A percentile compares a stretch with the other conserved stretches of the same genome.
Evolutionary conservation across 2,329 filamentous ascomycete genomes (phyloP).

Genomic region (Alternaria incomplexa): DNA sequence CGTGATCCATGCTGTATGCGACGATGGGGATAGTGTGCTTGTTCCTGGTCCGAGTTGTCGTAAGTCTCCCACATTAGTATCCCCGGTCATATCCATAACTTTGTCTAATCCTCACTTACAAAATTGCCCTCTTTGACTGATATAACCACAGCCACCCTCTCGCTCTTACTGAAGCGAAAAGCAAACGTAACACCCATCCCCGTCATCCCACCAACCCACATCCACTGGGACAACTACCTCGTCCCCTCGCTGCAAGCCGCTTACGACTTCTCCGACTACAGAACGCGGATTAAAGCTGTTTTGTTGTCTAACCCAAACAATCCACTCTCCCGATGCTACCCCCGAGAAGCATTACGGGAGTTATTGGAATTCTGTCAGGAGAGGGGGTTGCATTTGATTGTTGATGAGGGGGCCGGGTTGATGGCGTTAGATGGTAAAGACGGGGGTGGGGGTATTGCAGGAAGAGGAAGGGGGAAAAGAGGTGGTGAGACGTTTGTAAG

Average conservation of each 20-base stretch:
- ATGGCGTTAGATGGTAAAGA: slow-evolving; percentile 16
- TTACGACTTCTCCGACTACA: slow-evolving; percentile 36
- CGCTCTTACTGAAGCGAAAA: slow-evolving; percentile 20
- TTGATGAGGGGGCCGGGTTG: slow-evolving; percentile 36
- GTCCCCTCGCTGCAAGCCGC: slow-evolving; percentile 38
- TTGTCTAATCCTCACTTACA: not conserved
- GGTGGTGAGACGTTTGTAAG: slow-evolving; percentile 25
- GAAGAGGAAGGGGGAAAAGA: too few relatives aligned
- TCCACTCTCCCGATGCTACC: slow-evolving; percentile 35
- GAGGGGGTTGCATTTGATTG: slow-evolving; percentile 36
- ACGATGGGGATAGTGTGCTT: slow-evolving; percentile 41
- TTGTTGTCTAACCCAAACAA: slow-evolving; percentile 39
- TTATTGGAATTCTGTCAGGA: slow-evolving; percentile 45
- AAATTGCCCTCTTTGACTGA: not conserved
- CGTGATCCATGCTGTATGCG: slow-evolving; percentile 36
- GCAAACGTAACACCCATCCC: slow-evolving; percentile 37
- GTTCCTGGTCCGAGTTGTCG: slow-evolving; percentile 41
- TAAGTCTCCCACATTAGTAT: too few relatives aligned
- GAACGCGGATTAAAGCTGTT: slow-evolving; percentile 39
- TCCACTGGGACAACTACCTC: slow-evolving; percentile 41
- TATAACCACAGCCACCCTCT: not conserved
- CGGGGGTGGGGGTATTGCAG: too few relatives aligned
- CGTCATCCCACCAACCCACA: slow-evolving; percentile 36
- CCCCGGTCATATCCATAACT: not conserved
- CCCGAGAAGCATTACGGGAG: slow-evolving; percentile 31